These are phyloP conservation scores for Salinomyces thailandicus DNA, from an alignment of 2,329 filamentous ascomycete genomes.

Conservation along the genomic window DNA sequence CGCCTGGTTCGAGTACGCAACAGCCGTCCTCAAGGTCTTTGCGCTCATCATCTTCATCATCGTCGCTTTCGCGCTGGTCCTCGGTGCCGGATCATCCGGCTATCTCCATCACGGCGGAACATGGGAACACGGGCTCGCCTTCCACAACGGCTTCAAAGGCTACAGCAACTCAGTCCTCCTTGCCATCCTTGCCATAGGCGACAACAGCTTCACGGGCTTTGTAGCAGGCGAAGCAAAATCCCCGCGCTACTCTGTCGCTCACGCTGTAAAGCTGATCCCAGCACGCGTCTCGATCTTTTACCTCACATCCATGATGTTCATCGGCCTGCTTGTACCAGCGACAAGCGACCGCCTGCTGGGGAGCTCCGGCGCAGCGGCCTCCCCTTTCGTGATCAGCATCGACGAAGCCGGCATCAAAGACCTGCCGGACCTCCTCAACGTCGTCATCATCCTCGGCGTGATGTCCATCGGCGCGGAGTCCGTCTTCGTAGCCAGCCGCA, in stretches of 20 bases:
- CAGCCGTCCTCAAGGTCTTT: constrained; percentile 20
- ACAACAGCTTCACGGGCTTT: constrained; percentile 27
- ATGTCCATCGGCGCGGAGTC: constrained; percentile 45
- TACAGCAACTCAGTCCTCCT: constrained; percentile 47
- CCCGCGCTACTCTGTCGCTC: constrained; percentile 30
- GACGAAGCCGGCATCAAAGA: constrained; percentile 47
- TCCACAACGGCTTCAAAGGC: constrained; percentile 49
- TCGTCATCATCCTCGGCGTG: constrained; percentile 50
- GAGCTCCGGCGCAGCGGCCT: constrained; percentile 27
- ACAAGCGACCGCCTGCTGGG: constrained; percentile 12
- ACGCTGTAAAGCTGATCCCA: neutral
- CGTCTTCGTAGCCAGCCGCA: constrained; percentile 47
- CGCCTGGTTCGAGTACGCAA: constrained; percentile 24
- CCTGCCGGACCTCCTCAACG: constrained; percentile 54
- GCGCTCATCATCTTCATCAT: constrained; percentile 25
- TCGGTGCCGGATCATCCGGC: constrained; percentile 47
- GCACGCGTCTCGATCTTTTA: constrained; percentile 31
- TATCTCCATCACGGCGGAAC: constrained; percentile 35
- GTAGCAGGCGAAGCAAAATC: constrained; percentile 32
- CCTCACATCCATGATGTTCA: constrained; percentile 22
- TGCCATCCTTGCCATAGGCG: neutral
- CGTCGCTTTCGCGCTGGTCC: constrained; percentile 47
- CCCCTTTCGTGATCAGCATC: constrained; percentile 57
- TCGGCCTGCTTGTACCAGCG: constrained; percentile 16
- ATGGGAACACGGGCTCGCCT: constrained; percentile 16